Evolutionary conservation across 805 yeast species (phyloP), one percentile per base, ranked within the genome.

Genomic region (Hanseniaspora lachancei): DNA sequence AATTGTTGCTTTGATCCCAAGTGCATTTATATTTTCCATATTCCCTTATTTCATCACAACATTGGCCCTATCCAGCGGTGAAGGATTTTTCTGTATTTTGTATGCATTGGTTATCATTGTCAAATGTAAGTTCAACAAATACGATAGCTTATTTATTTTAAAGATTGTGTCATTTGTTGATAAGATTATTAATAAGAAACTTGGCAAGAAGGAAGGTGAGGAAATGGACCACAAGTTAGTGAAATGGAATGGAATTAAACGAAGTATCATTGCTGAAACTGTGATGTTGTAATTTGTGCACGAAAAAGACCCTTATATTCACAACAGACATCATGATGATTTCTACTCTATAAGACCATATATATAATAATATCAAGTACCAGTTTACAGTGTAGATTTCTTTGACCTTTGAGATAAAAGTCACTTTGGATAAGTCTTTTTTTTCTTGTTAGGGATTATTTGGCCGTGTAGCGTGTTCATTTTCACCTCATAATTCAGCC

Each of bases 41-140:
- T 5, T 44, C 18, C 55, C 55, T 9, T 52, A 44, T 20, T 15
- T 52, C 9, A 9, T 44, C 29, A 52, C 5, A 5, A 52, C 55
- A 4, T 15, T 52, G 16, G 18, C 21, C 3, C 16, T 52, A 15
- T 24, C 27, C 12, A 38, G 24, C 13, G 49, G 55, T 13, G 55
- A 52, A 29, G 55, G 55, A 5, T 52, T 52, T 18, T 44, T 42
- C 39, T 44, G 15, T 15, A 32, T 38, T 20, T 15, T 44, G 18
- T 52, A 44, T 29, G 16, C 35, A 9, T 36, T 29, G 34, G 16
- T 52, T 24, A 36, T 52, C 3, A 29, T 52, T 36, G 27, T 52
- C 2, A 52, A 52, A 20, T 38, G 40, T 9, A 52, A 52, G n/a
- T 52, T 44, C 35, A 52, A 52, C 46, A 52, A 52, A 15, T 44